phyloP scores from a whole-genome alignment of 108 stramenopile species.

The Skeletonema marinoi region DNA sequence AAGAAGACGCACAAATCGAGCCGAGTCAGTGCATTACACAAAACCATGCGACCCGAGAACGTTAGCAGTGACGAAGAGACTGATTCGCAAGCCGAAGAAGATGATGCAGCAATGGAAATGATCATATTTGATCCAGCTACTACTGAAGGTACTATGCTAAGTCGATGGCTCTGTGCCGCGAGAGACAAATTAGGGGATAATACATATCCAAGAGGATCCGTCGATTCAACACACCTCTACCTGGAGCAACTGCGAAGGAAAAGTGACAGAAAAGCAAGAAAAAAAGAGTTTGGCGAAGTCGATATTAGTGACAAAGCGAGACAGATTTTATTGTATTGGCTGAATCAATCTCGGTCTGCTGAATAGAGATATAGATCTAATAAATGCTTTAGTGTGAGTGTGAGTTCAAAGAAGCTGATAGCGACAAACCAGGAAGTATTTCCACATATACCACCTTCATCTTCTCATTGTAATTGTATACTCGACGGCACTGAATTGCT shows the following conservation, averaged over 20 bases:
- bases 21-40: constrained; percentile 35
- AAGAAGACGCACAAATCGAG: constrained; percentile 51
- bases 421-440: no score
- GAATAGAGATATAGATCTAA: no score
- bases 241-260: constrained; percentile 53
- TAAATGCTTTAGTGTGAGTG: no score
- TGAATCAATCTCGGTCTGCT: not conserved
- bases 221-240: constrained; percentile 54
- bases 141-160: constrained; percentile 77
- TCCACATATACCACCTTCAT: no score
- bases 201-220: constrained; percentile 54
- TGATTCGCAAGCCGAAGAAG: constrained; percentile 28
- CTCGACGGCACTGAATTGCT: no score
- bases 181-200: constrained; percentile 66
- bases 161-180: constrained; percentile 79
- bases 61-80: constrained; percentile 71
- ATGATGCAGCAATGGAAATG: constrained; percentile 69
- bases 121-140: constrained; percentile 66
- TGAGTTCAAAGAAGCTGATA: no score
- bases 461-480: no score
- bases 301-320: not conserved
- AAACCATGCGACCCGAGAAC: constrained; percentile 67
- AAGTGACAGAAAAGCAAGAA: not conserved
- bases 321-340: not conserved
- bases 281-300: not conserved